phyloP scores from a whole-genome alignment of 441 rosid species.

The Erysimum pusillum region DNA sequence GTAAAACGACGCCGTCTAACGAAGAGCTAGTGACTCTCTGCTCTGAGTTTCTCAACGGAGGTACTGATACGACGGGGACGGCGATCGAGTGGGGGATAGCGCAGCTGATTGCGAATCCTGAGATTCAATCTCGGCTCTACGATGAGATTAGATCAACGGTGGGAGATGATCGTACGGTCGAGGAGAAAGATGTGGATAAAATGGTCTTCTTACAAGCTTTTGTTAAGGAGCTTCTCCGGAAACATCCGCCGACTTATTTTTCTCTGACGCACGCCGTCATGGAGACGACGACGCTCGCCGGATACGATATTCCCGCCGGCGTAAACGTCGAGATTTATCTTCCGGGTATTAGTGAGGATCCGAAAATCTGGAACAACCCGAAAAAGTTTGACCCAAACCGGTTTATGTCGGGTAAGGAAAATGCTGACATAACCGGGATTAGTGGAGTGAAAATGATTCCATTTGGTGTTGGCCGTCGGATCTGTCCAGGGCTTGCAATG shows the following conservation, averaged over 20 bases:
- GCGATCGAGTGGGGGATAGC: constrained; percentile 94
- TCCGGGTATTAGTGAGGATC: constrained; percentile 66
- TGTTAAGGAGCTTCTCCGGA: constrained; percentile 79
- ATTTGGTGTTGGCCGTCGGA: constrained; percentile 86
- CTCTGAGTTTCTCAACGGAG: constrained; percentile 90
- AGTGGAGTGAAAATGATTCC: constrained; percentile 79
- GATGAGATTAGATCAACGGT: constrained; percentile 65
- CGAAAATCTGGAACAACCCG: constrained; percentile 71
- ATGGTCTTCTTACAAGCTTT: constrained; percentile 70
- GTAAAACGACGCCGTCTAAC: constrained; percentile 65
- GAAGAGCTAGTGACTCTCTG: constrained; percentile 84
- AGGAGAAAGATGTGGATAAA: constrained; percentile 72
- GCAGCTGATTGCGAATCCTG: constrained; percentile 73
- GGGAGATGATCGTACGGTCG: constrained; percentile 59
- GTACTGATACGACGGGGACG: constrained; percentile 87
- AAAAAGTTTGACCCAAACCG: constrained; percentile 77
- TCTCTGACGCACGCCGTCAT: constrained; percentile 73
- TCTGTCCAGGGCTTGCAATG: constrained; percentile 83
- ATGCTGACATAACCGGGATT: constrained; percentile 78
- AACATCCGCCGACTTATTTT: constrained; percentile 88
- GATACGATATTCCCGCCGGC: constrained; percentile 70
- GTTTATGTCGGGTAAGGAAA: constrained; percentile 67
- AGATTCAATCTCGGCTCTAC: constrained; percentile 68
- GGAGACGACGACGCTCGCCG: constrained; percentile 74
- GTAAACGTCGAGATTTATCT: constrained; percentile 69